These are phyloP conservation scores for Puya raimondii DNA, from an alignment of 176 grass and related monocot genomes.

Conservation along the genomic window DNA sequence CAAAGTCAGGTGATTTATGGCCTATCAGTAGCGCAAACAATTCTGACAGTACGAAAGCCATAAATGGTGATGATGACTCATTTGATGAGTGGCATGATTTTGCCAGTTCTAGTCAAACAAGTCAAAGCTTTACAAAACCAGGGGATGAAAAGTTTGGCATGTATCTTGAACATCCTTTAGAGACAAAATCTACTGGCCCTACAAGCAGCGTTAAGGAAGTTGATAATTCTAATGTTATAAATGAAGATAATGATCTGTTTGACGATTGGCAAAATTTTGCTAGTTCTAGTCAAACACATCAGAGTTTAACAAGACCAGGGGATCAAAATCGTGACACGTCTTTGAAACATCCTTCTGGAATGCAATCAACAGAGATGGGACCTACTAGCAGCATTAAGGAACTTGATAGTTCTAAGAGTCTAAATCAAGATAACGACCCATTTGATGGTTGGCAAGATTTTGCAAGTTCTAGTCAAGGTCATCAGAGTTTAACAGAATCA, in stretches of 20 bases:
- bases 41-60: slow-evolving; percentile 15
- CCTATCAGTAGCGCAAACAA: slow-evolving; percentile 20
- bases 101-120: slow-evolving; percentile 21
- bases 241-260: slow-evolving; percentile 16
- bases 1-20: slow-evolving; percentile 16
- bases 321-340: slow-evolving; percentile 1
- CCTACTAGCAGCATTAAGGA: slow-evolving; percentile 15
- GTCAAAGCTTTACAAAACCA: slow-evolving; percentile 20
- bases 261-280: slow-evolving; percentile 64
- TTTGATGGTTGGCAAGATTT: slow-evolving; percentile 61
- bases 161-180: slow-evolving; percentile 29
- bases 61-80: slow-evolving; percentile 22
- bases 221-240: slow-evolving; percentile 13
- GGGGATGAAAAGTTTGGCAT: slow-evolving; percentile 11
- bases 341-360: slow-evolving; percentile 23
- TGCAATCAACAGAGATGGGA: slow-evolving; percentile 28
- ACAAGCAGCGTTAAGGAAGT: slow-evolving; percentile 32
- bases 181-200: slow-evolving; percentile 32
- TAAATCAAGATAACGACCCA: slow-evolving; percentile 36
- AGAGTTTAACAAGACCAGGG: slow-evolving; percentile 14
- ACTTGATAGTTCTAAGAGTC: slow-evolving; percentile 25
- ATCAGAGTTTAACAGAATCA: not conserved
- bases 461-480: slow-evolving; percentile 22
- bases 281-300: slow-evolving; percentile 28
- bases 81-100: slow-evolving; percentile 72